Percentiles rank a stretch among this genome's conserved stretches.
These are phyloP conservation scores for Coemansia sp. DNA, from an alignment of 192 early-diverging fungal species.

Conservation along the genomic window DNA sequence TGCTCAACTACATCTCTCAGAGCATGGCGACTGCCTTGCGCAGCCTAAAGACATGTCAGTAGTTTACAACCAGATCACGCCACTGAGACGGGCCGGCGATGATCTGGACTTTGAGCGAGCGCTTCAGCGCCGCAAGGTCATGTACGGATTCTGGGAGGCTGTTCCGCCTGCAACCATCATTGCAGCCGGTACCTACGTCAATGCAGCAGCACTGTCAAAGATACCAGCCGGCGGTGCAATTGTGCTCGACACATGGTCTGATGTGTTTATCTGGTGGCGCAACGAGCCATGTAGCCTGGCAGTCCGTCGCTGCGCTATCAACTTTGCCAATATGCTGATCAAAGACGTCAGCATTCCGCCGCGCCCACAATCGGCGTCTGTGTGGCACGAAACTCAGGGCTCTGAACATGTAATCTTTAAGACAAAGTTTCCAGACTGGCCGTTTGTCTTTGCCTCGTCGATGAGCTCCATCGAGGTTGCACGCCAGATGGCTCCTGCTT, in stretches of 20 bases:
- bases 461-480: slow-evolving; percentile 15
- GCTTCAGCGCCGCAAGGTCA: slow-evolving; percentile 43
- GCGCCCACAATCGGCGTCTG: slow-evolving; percentile 40
- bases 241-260: slow-evolving; percentile 49
- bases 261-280: slow-evolving; percentile 55
- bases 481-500: slow-evolving; percentile 7
- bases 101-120: slow-evolving; percentile 51
- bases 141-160: slow-evolving; percentile 53
- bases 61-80: slow-evolving; percentile 33
- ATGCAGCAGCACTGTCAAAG: slow-evolving; percentile 43
- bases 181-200: slow-evolving; percentile 36
- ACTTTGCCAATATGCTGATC: slow-evolving; percentile 46
- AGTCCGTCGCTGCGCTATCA: slow-evolving; percentile 43
- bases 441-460: slow-evolving; percentile 44
- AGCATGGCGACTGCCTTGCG: slow-evolving; percentile 11
- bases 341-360: slow-evolving; percentile 43
- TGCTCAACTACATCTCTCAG: slow-evolving; percentile 28
- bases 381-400: slow-evolving; percentile 49
- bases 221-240: slow-evolving; percentile 46
- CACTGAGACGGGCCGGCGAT: slow-evolving; percentile 28
- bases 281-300: slow-evolving; percentile 42
- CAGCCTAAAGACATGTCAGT: slow-evolving; percentile 27
- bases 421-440: slow-evolving; percentile 55
- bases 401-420: slow-evolving; percentile 53
- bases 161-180: slow-evolving; percentile 48